Conservation (phyloP, 2,329 filamentous ascomycete species). For the Trichoderma arundinaceum region DNA sequence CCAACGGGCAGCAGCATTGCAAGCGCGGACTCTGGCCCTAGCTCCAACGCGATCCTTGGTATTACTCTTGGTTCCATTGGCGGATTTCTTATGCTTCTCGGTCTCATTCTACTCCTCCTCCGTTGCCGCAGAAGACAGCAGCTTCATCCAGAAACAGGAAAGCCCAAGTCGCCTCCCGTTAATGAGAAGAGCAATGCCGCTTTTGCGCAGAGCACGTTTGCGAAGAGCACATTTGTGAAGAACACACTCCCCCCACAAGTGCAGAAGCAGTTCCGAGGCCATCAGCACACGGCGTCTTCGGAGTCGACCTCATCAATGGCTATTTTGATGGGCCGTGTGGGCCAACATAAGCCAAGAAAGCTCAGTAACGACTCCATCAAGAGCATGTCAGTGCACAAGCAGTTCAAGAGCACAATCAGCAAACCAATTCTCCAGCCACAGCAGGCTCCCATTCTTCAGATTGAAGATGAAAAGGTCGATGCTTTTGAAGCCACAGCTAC, state of each 20-base stretch:
- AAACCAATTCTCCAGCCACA: slow-evolving; percentile 61
- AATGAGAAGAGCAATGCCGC: slow-evolving; percentile 65
- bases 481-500: slow-evolving; percentile 46
- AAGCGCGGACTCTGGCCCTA: slow-evolving; percentile 42
- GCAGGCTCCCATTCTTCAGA: slow-evolving; percentile 42
- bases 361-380: slow-evolving; percentile 61
- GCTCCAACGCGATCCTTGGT: slow-evolving; percentile 69
- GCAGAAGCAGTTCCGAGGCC: slow-evolving; percentile 53
- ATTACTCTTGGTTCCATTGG: slow-evolving; percentile 83
- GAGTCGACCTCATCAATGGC: slow-evolving; percentile 68
- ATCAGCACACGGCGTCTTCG: slow-evolving; percentile 59
- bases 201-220: slow-evolving; percentile 52
- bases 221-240: slow-evolving; percentile 52
- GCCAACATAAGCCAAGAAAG: slow-evolving; percentile 54
- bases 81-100: slow-evolving; percentile 72
- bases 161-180: slow-evolving; percentile 49
- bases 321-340: slow-evolving; percentile 68
- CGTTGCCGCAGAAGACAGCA: slow-evolving; percentile 59
- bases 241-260: slow-evolving; percentile 47
- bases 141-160: slow-evolving; percentile 55
- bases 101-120: slow-evolving; percentile 69
- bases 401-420: slow-evolving; percentile 67
- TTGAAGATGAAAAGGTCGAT: slow-evolving; percentile 51
- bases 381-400: slow-evolving; percentile 60
- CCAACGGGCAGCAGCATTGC: slow-evolving; percentile 33